A percentile compares a stretch with the other conserved stretches of the same genome.
These are phyloP conservation scores for Verticillium nonalfalfae DNA, from an alignment of 2,329 filamentous ascomycete species.

Conservation along the genomic window DNA sequence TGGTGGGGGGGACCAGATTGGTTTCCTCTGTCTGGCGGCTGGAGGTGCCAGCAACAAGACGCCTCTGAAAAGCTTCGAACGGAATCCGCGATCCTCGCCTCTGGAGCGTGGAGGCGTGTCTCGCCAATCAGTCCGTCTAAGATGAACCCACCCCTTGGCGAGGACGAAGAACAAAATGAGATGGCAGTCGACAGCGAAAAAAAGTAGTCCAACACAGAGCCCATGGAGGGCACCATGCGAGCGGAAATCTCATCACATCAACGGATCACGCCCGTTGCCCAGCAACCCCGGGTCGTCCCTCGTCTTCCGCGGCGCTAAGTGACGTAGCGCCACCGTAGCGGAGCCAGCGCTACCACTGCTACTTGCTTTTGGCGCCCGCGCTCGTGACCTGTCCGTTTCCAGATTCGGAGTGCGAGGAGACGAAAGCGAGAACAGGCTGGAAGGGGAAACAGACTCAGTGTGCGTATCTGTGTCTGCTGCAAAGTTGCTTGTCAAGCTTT, in stretches of 20 bases:
- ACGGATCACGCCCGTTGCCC: conserved; percentile 5
- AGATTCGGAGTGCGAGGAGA: background rate
- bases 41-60: background rate
- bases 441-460: background rate
- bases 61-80: too few species aligned
- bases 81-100: too few species aligned
- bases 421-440: too few species aligned
- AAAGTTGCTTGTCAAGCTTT: background rate
- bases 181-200: background rate
- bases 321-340: conserved; percentile 8
- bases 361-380: background rate
- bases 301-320: conserved; percentile 3
- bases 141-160: background rate
- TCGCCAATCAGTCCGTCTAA: background rate
- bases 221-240: background rate
- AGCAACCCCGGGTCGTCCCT: conserved; percentile 12
- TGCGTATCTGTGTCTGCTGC: background rate
- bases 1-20: background rate
- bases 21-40: background rate
- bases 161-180: background rate
- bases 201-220: background rate
- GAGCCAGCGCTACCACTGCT: background rate
- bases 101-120: too few species aligned
- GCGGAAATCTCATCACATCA: background rate
- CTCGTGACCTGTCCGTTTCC: background rate